Conservation (phyloP, 139 green algal species). For the Zygnema circumcarinatum region DNA sequence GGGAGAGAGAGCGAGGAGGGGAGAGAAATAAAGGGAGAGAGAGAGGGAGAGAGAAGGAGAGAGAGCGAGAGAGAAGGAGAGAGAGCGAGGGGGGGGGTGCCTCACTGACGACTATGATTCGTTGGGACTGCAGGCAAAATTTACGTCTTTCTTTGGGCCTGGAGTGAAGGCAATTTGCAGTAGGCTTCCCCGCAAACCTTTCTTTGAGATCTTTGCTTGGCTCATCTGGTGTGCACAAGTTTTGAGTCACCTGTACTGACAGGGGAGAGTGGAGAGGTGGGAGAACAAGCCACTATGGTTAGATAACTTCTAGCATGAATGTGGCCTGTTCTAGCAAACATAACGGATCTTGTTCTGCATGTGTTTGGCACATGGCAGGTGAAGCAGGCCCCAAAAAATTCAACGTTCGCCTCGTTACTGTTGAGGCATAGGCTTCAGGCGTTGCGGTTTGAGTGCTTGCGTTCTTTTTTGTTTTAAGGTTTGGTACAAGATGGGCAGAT, state of each 20-base stretch:
- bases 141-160: conserved; percentile 55
- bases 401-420: not conserved
- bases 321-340: too few species aligned
- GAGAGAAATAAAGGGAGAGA: not conserved
- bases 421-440: not conserved
- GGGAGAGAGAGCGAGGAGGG: not conserved
- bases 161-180: conserved; percentile 26
- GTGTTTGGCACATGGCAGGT: not conserved
- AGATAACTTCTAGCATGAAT: too few species aligned
- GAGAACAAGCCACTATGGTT: too few species aligned
- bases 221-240: too few species aligned
- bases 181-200: too few species aligned
- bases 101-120: not conserved
- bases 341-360: too few species aligned
- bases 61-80: not conserved
- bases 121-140: conserved; percentile 37
- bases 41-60: not conserved
- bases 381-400: not conserved
- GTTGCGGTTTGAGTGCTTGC: too few species aligned
- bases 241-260: too few species aligned
- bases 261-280: too few species aligned
- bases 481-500: too few species aligned
- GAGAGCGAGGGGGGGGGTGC: not conserved
- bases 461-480: too few species aligned
- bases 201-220: too few species aligned